These are phyloP conservation scores for Aspergillus texensis DNA, from an alignment of 2,329 filamentous ascomycete genomes.

Conservation along the genomic window DNA sequence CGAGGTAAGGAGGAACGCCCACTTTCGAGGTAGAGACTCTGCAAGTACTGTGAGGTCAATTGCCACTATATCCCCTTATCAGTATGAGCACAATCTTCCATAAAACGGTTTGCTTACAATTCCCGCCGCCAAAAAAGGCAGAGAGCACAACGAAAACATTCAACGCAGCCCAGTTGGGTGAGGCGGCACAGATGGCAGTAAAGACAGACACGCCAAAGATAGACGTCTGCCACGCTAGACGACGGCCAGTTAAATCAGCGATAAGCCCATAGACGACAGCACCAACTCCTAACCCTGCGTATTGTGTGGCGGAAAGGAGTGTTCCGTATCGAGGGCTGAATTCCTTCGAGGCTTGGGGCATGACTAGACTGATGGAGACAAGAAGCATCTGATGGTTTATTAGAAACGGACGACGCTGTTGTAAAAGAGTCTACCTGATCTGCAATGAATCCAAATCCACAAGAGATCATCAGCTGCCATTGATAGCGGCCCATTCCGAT, in stretches of 20 bases:
- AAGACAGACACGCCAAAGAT: constrained; percentile 13
- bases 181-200: constrained; percentile 7
- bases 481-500: constrained; percentile 17
- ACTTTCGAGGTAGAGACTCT: neutral
- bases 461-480: constrained; percentile 8
- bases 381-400: constrained; percentile 3
- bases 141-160: neutral
- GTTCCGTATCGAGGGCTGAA: constrained; percentile 5
- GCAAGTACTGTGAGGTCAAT: neutral
- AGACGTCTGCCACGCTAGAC: constrained; percentile 11
- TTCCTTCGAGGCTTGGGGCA: constrained; percentile 12
- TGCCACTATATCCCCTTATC: neutral
- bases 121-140: neutral
- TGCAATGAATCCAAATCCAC: constrained; percentile 13
- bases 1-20: neutral
- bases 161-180: constrained; percentile 8
- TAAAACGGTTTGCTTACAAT: neutral
- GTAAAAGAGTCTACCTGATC: constrained; percentile 4
- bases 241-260: constrained; percentile 13
- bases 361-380: constrained; percentile 6
- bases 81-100: neutral
- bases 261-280: neutral
- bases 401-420: neutral
- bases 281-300: neutral
- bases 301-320: constrained; percentile 3